Evolutionary conservation across 345 rosid genomes (phyloP).

Genomic region (Garcia nutans): DNA sequence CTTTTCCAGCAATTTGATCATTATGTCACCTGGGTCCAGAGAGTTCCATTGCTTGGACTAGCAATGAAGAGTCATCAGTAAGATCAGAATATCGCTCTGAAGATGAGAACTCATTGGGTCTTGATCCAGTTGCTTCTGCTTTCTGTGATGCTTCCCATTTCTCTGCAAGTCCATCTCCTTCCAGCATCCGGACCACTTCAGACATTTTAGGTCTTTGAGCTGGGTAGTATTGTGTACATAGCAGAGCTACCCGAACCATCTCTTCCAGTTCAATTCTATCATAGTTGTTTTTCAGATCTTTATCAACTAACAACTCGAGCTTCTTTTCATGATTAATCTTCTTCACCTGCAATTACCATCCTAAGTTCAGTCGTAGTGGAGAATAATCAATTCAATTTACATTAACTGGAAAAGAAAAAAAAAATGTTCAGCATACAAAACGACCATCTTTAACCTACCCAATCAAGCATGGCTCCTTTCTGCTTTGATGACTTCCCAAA

Average conservation of each 20-base stretch:
- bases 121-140: constrained; percentile 54
- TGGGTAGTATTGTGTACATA: constrained; percentile 82
- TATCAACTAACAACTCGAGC: constrained; percentile 79
- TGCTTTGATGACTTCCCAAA: constrained; percentile 77
- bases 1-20: background rate
- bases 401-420: background rate
- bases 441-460: constrained; percentile 52
- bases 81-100: constrained; percentile 84
- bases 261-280: constrained; percentile 78
- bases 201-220: constrained; percentile 89
- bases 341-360: constrained; percentile 54
- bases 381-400: background rate
- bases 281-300: constrained; percentile 68
- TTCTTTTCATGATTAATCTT: constrained; percentile 88
- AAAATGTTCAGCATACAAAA: background rate
- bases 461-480: constrained; percentile 86
- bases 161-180: constrained; percentile 95
- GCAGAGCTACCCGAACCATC: constrained; percentile 80
- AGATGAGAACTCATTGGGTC: constrained; percentile 67
- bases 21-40: constrained; percentile 84
- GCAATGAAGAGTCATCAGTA: constrained; percentile 73
- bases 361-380: background rate
- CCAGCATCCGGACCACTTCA: constrained; percentile 90
- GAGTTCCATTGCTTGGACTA: constrained; percentile 90
- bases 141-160: constrained; percentile 97